phyloP scores from a whole-genome alignment of 2,329 filamentous ascomycete species.

The Aspergillus alliaceus region DNA sequence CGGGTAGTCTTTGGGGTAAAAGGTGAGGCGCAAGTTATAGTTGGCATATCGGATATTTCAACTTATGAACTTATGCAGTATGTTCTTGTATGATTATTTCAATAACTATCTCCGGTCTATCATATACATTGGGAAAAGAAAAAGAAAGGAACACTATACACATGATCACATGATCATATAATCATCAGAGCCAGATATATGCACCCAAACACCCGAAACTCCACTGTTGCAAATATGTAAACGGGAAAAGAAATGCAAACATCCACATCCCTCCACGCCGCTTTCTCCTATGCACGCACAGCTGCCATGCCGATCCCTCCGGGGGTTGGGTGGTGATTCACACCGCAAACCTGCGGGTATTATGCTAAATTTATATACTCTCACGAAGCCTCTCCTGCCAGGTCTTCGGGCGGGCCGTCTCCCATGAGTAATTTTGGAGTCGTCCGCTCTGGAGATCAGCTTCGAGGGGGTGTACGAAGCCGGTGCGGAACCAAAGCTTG shows the following conservation, averaged over 20 bases:
- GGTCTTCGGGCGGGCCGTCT: conserved; percentile 26
- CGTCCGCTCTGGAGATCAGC: conserved; percentile 45
- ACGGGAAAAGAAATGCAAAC: background rate
- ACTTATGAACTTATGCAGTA: background rate
- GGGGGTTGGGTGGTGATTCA: no score
- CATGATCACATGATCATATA: background rate
- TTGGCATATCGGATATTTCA: background rate
- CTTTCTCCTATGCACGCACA: background rate
- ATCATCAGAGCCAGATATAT: background rate
- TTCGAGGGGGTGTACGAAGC: conserved; percentile 36
- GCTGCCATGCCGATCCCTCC: background rate
- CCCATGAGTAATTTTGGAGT: conserved; percentile 29
- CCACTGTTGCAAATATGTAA: background rate
- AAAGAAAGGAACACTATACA: background rate
- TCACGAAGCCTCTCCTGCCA: conserved; percentile 20
- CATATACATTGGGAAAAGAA: background rate
- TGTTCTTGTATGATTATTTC: background rate
- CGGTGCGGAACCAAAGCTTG: conserved; percentile 47
- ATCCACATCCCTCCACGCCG: no score
- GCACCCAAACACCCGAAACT: background rate
- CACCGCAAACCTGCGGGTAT: background rate
- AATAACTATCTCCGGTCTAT: background rate
- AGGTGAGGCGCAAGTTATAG: background rate
- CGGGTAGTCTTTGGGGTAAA: background rate
- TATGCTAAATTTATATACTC: background rate